A percentile compares a stretch with the other conserved stretches of the same genome.
These are phyloP conservation scores for Flaveria brownii DNA, from an alignment of 129 eudicot species.

Conservation along the genomic window DNA sequence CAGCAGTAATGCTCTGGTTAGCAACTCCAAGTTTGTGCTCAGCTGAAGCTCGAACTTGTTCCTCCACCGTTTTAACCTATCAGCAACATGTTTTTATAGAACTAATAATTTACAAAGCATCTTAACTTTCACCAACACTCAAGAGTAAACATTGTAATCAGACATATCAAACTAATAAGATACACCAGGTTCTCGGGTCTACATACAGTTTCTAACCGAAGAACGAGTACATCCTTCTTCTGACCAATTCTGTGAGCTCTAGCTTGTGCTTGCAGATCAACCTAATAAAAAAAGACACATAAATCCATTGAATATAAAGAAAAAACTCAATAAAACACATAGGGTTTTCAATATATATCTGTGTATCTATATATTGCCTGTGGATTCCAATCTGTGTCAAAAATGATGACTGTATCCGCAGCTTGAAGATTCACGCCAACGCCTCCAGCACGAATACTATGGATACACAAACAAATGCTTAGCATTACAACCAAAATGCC, in stretches of 20 bases:
- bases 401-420: slow-evolving; percentile 97
- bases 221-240: slow-evolving; percentile 97
- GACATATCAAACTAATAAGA: not conserved
- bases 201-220: slow-evolving; percentile 91
- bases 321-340: not conserved
- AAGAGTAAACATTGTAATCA: not conserved
- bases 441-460: slow-evolving; percentile 97
- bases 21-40: slow-evolving; percentile 99
- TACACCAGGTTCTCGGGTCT: slow-evolving; percentile 9
- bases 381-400: slow-evolving; percentile 99
- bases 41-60: slow-evolving; percentile 99
- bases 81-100: slow-evolving; percentile 23
- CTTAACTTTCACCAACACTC: not conserved
- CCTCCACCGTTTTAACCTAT: slow-evolving; percentile 96
- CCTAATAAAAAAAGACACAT: slow-evolving; percentile 47
- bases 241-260: slow-evolving; percentile 99
- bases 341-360: not conserved
- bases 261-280: slow-evolving; percentile 99
- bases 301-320: slow-evolving; percentile 12
- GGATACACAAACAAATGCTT: slow-evolving; percentile 19
- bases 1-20: slow-evolving; percentile 99
- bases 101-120: not conserved
- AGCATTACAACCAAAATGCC: slow-evolving; percentile 22
- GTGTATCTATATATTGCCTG: slow-evolving; percentile 54
- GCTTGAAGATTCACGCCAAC: slow-evolving; percentile 99